A percentile compares a stretch with the other conserved stretches of the same genome.
Evolutionary conservation across 2,329 filamentous ascomycete species (phyloP).

Genomic region (Rutstroemia sp.): DNA sequence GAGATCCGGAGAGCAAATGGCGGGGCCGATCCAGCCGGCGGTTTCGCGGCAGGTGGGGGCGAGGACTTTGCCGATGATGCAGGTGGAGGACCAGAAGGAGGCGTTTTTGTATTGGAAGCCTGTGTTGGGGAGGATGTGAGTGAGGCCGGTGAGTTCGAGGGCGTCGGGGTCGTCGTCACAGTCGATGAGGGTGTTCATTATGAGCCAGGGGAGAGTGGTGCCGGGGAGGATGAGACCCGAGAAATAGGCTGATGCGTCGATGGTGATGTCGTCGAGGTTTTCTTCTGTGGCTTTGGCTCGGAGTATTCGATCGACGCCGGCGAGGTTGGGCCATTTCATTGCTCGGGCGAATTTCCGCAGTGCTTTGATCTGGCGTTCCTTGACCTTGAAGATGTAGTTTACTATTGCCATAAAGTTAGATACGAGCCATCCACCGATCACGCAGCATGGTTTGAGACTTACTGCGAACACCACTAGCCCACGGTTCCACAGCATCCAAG

Average conservation of each 20-base stretch:
- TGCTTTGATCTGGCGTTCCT: constrained; percentile 61
- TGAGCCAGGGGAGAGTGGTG: constrained; percentile 61
- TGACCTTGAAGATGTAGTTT: constrained; percentile 54
- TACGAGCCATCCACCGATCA: background rate
- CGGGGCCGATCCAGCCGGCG: constrained; percentile 69
- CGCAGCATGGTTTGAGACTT: too few species aligned
- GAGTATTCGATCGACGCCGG: constrained; percentile 54
- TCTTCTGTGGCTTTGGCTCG: constrained; percentile 42
- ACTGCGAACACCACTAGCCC: constrained; percentile 34
- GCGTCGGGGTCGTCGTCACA: constrained; percentile 62
- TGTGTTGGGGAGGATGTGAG: constrained; percentile 59
- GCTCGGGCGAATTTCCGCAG: constrained; percentile 60
- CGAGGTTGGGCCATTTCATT: constrained; percentile 72
- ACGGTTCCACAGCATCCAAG: constrained; percentile 45
- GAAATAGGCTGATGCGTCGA: constrained; percentile 71
- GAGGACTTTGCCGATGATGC: constrained; percentile 69
- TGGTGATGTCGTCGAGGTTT: constrained; percentile 52
- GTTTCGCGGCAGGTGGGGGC: constrained; percentile 64
- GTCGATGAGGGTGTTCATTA: constrained; percentile 73
- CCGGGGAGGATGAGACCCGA: constrained; percentile 67
- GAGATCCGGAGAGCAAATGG: constrained; percentile 59
- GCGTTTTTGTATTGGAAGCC: constrained; percentile 73
- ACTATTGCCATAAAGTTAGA: constrained; percentile 29
- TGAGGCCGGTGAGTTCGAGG: constrained; percentile 58
- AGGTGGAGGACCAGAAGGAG: constrained; percentile 68